Evolutionary conservation across 108 stramenopile genomes (phyloP), one percentile per base, ranked within the genome.

Genomic region (Fistulifera solaris): DNA sequence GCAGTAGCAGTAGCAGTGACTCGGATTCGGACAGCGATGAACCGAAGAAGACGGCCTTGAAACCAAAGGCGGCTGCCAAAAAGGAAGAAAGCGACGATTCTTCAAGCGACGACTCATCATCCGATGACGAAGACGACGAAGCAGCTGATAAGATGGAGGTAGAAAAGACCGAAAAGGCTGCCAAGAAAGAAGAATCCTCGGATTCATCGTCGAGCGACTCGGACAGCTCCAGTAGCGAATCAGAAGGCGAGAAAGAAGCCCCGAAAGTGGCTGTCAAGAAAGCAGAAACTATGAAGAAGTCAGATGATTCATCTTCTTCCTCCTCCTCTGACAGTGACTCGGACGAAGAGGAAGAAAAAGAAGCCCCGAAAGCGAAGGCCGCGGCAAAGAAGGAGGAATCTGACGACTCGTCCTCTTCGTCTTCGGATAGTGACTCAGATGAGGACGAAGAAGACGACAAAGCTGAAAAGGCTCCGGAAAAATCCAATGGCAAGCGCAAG

Each of bases 401-500:
- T 17, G 58, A 62, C 56, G 28, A 26, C 21, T 52, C 52, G 15
- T 39, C 52, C 23, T 57, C 54, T 22, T 53, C 49, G 27, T 67
- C 66, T 14, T 63, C 61, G 12, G 67, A 65, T 31, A 54, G 54
- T 24, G 59, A 61, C 57, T 27, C 26, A 2, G 59, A 64, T 19
- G 65, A 72, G 3, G 65, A 69, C 19, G 71, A 75, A 27, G 63
- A 73, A 22, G 64, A 75, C 19, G 61, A 68, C n/a, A 53, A 55
- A 52, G 38, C 40, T 66, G 53, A 51, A 73, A 58, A 61, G 28
- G 16, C 51, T 59, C 19, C 47, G 40, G 45, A 26, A 7, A 31
- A 52, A 22, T 35, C 50, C 16, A 27, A 24, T 2, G 46, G 83
- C 52, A 92, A 92, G 70, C 83, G 82, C 48, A 85, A 85, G 68